A percentile compares a stretch with the other conserved stretches of the same genome.
Evolutionary conservation across 148 eudicot species (phyloP).

Genomic region (Amaranthus hypochondriacus): DNA sequence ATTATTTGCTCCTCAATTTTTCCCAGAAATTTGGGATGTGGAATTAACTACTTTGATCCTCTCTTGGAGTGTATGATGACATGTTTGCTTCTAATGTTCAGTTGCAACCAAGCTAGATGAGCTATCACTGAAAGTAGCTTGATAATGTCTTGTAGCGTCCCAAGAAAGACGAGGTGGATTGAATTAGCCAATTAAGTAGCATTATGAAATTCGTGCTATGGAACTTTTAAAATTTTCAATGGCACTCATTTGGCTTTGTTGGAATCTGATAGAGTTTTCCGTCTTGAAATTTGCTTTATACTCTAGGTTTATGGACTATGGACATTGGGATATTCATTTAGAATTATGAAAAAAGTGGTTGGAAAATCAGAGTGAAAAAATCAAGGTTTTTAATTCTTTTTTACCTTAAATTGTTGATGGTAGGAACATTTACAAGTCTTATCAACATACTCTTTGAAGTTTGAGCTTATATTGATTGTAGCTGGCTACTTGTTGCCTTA

Average conservation of each 20-base stretch:
- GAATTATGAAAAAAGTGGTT: background rate
- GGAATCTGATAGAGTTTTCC: background rate
- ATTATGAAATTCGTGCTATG: background rate
- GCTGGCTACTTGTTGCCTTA: background rate
- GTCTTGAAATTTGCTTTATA: background rate
- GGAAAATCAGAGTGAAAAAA: background rate
- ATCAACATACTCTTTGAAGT: background rate
- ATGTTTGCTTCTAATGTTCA: background rate
- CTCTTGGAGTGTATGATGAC: background rate
- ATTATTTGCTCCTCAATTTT: no score
- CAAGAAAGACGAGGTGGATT: background rate
- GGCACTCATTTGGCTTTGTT: background rate
- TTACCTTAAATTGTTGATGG: no score
- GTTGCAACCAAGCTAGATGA: background rate
- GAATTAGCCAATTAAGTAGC: background rate
- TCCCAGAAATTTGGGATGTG: background rate
- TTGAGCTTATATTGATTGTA: background rate
- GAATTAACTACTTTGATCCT: background rate
- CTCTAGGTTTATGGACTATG: background rate
- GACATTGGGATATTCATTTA: background rate
- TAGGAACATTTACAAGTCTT: no score
- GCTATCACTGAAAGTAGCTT: background rate
- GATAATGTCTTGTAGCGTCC: background rate
- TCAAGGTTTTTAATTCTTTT: background rate
- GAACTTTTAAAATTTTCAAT: no score